Conservation (phyloP, 176 grass and related monocot species). For the Aegilops bicornis region DNA sequence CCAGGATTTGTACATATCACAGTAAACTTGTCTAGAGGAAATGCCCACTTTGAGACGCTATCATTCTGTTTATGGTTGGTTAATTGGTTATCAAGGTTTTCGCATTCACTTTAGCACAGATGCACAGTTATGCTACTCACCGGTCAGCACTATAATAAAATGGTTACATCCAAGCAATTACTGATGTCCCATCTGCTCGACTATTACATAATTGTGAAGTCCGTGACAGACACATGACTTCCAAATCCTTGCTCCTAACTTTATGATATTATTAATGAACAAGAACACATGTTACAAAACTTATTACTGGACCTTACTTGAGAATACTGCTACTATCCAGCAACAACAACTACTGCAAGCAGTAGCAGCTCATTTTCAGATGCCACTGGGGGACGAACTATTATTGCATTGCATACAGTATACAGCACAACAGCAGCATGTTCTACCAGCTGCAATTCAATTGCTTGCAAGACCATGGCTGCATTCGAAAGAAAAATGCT, state of each 20-base stretch:
- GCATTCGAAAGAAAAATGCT: background rate
- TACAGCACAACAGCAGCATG: background rate
- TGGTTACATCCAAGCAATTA: background rate
- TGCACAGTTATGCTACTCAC: too few relatives aligned
- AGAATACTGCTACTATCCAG: background rate
- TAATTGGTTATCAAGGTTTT: background rate
- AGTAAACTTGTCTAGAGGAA: background rate
- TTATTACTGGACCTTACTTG: background rate
- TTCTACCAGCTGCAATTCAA: background rate
- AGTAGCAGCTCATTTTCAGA: background rate
- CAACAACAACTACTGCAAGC: background rate
- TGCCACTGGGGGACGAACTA: background rate
- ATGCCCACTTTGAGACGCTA: background rate
- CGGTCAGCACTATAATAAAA: too few relatives aligned
- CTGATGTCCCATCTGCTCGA: background rate
- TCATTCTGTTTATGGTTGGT: background rate
- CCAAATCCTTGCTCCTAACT: background rate
- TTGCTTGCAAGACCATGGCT: background rate
- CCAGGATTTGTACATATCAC: background rate
- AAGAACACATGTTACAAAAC: background rate
- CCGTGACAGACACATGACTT: background rate
- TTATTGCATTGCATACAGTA: background rate
- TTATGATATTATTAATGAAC: conserved; percentile 11
- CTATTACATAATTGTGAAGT: background rate
- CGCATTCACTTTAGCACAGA: too few relatives aligned